Conservation (phyloP, 2,329 filamentous ascomycete species). For the Arthrocladium fulminans region DNA sequence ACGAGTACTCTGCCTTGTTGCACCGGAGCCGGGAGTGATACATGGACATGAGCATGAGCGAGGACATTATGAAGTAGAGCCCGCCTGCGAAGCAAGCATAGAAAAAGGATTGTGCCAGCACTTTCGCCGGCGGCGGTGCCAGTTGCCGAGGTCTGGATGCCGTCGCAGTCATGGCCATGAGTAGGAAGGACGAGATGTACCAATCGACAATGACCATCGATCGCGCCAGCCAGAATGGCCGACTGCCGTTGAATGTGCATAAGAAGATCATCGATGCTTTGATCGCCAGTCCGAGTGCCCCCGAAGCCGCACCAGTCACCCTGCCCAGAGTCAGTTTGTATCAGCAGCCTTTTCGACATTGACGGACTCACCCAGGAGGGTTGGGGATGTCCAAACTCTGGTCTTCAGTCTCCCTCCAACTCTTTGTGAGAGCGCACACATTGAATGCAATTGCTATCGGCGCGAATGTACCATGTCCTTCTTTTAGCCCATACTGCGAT, state of each 20-base stretch:
- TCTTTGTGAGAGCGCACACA: conserved; percentile 24
- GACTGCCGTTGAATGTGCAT: conserved; percentile 8
- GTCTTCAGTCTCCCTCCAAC: conserved; percentile 11
- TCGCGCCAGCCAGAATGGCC: conserved; percentile 2
- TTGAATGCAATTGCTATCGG: conserved; percentile 32
- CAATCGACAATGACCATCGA: conserved; percentile 13
- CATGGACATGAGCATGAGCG: conserved; percentile 45
- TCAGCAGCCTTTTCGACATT: no score
- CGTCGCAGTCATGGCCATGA: conserved; percentile 10
- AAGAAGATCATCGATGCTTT: conserved; percentile 11
- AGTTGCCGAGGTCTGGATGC: conserved; percentile 10
- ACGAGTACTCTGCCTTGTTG: conserved; percentile 34
- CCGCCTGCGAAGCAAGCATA: conserved; percentile 49
- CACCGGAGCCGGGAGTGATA: conserved; percentile 41
- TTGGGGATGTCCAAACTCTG: no score
- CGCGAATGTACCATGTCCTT: conserved; percentile 43
- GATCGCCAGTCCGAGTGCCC: conserved; percentile 10
- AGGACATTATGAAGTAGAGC: conserved; percentile 46
- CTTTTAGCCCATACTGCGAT: no score
- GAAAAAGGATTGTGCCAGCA: conserved; percentile 44
- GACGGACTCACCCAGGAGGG: no score
- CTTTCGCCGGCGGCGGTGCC: neutral
- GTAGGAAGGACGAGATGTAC: conserved; percentile 11
- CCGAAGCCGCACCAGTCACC: conserved; percentile 11
- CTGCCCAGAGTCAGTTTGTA: conserved; percentile 10